Base-by-base conservation (phyloP, 352 stramenopile species). In the Pythium vanterpoolii region DNA sequence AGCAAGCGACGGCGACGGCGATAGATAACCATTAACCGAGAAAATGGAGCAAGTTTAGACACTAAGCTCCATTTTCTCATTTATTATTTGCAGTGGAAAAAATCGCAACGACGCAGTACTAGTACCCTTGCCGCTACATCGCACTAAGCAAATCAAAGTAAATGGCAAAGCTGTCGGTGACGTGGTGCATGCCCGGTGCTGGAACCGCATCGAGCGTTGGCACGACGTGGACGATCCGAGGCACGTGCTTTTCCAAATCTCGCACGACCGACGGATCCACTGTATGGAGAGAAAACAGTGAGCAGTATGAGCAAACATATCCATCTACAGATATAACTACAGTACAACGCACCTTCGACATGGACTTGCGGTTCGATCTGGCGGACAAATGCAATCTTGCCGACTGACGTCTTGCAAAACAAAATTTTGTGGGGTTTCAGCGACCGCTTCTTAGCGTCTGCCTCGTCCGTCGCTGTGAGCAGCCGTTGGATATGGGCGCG, bases 311-410 rank as follows among this genome's bases (percentile, higher is more conserved):
- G 39, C 49, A 47, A 4, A 8, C 8, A 44, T 19, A 5, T 43
- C 5, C 48, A 7, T 5, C 13, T 14, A 5, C 13, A 33, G 39
- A 36, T 6, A 5, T 2, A 30, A 50, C 13, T 2, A 50, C 10
- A 18, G 31, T 6, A 9, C 43, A n/a, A 19, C 36, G 3, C 64
- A 95, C 86, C 81, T 86, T 95, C 86, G 8, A 93, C 68, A 53
- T 90, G 83, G 40, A 93, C 61, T 28, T 90, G 79, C 42, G 86
- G 86, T 66, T 95, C 86, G 54, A 95, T 75, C 69, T 95, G 86
- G n/a, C 86, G 83, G 60, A 95, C 83, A 46, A 95, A 90, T 18
- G 86, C 86, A 56, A 93, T 79, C 31, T 92, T 89, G 56, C 86
- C 86, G 49, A 90, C 69, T 24, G 56, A 60, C 11, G 83, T 90